Evolutionary conservation across 495 filamentous ascomycete genomes (phyloP).

Genomic region (Aspergillus campestris): DNA sequence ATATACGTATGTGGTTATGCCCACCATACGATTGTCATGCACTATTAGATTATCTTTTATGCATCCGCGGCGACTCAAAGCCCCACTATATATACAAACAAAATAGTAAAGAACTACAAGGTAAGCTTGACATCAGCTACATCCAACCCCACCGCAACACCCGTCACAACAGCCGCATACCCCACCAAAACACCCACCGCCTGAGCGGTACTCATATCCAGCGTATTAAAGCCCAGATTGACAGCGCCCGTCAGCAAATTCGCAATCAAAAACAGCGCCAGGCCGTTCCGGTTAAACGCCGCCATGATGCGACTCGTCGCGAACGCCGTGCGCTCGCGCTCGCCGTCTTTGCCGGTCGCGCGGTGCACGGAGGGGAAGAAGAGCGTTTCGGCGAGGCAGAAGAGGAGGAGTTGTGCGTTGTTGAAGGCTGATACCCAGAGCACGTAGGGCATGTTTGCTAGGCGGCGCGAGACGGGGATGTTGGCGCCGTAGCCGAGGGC

Average conservation of each 20-base stretch:
- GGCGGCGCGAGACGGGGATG: conserved; percentile 70
- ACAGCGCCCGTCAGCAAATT: conserved; percentile 85
- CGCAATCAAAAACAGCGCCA: conserved; percentile 78
- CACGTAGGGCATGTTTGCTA: conserved; percentile 91
- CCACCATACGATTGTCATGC: too few species aligned
- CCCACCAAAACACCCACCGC: conserved; percentile 67
- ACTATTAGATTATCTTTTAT: too few species aligned
- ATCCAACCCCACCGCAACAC: conserved; percentile 63
- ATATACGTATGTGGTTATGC: too few species aligned
- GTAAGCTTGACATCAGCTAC: conserved; percentile 59
- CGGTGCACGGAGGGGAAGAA: conserved; percentile 68
- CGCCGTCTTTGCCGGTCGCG: conserved; percentile 31
- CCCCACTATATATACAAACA: not conserved
- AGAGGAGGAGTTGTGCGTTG: conserved; percentile 64
- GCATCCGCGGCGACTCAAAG: too few species aligned
- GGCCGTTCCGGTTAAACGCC: conserved; percentile 81
- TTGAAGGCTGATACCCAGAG: conserved; percentile 91
- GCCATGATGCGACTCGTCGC: conserved; percentile 71
- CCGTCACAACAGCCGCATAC: conserved; percentile 61
- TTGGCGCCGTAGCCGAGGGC: conserved; percentile 53
- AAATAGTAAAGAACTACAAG: conserved; percentile 36
- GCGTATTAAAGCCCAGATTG: conserved; percentile 75
- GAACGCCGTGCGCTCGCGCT: conserved; percentile 51
- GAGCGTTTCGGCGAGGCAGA: conserved; percentile 64
- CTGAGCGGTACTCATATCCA: conserved; percentile 51